Evolutionary conservation across 1,139 yeast species (phyloP).

Genomic region (Candida tetrigidarum): DNA sequence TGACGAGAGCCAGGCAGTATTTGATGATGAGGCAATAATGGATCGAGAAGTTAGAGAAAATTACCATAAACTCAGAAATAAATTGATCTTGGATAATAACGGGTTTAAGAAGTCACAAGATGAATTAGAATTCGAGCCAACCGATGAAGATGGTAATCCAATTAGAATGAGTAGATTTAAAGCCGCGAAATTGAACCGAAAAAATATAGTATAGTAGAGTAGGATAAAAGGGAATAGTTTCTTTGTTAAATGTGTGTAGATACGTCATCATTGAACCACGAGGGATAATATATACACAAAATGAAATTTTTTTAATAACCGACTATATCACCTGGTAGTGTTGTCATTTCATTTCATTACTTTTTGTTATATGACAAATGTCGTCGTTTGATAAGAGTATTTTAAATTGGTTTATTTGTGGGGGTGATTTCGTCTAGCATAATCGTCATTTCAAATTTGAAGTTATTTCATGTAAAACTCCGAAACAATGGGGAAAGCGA

Average conservation of each 20-base stretch:
- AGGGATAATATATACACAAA: too few species aligned
- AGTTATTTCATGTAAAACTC: not conserved
- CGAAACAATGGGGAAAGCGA: not conserved
- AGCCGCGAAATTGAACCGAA: slow-evolving; percentile 44
- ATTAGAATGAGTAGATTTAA: slow-evolving; percentile 68
- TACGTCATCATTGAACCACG: not conserved
- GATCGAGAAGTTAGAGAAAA: slow-evolving; percentile 53
- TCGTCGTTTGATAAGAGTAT: slow-evolving; percentile 2
- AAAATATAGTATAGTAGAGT: too few species aligned
- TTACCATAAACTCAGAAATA: slow-evolving; percentile 62
- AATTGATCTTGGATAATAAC: slow-evolving; percentile 43
- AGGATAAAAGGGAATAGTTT: too few species aligned
- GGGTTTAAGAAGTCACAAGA: slow-evolving; percentile 51
- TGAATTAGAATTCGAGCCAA: slow-evolving; percentile 67
- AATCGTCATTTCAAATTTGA: not conserved
- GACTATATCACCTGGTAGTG: too few species aligned
- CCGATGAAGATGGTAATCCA: slow-evolving; percentile 70
- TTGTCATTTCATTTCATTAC: not conserved
- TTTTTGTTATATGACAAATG: not conserved
- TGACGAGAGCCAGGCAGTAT: slow-evolving; percentile 24
- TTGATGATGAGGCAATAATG: slow-evolving; percentile 33
- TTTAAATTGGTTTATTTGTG: not conserved
- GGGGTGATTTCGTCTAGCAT: not conserved
- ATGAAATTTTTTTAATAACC: too few species aligned
- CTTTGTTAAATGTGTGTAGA: not conserved